phyloP scores from a whole-genome alignment of 1,284 basidiomycete species.

The Bondarzewia mesenterica region DNA sequence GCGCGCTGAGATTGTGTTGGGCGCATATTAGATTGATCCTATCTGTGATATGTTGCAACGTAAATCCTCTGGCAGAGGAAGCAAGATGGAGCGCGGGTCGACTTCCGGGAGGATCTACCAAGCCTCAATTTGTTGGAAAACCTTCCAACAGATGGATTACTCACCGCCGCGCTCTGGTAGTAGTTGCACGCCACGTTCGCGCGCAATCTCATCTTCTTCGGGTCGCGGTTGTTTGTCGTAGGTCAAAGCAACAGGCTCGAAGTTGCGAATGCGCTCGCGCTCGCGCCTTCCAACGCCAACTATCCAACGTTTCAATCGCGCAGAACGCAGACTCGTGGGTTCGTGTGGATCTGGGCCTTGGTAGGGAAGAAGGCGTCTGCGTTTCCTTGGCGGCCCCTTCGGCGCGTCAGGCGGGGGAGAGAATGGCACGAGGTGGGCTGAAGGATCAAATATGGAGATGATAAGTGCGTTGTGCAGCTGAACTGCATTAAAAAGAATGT shows the following conservation, averaged over 20 bases:
- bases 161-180: conserved; percentile 57
- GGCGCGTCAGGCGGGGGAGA: conserved; percentile 52
- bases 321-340: conserved; percentile 43
- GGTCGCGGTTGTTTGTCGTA: conserved; percentile 28
- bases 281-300: conserved; percentile 64
- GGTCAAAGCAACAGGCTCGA: conserved; percentile 30
- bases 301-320: conserved; percentile 67
- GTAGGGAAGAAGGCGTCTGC: conserved; percentile 62
- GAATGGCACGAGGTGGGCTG: conserved; percentile 55
- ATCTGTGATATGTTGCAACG: conserved; percentile 70
- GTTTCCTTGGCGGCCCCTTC: conserved; percentile 62
- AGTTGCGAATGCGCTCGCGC: conserved; percentile 55
- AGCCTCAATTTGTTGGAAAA: not conserved
- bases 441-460: conserved; percentile 73
- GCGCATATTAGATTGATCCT: conserved; percentile 73
- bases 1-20: conserved; percentile 59
- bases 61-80: conserved; percentile 59
- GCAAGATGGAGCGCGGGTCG: conserved; percentile 62
- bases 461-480: conserved; percentile 76
- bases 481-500: conserved; percentile 31
- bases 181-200: conserved; percentile 59
- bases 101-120: conserved; percentile 59
- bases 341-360: conserved; percentile 53
- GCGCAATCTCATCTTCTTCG: conserved; percentile 56
- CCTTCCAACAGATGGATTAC: conserved; percentile 9